phyloP scores from a whole-genome alignment of 768 basidiomycete genomes.

The Russula brevipes region DNA sequence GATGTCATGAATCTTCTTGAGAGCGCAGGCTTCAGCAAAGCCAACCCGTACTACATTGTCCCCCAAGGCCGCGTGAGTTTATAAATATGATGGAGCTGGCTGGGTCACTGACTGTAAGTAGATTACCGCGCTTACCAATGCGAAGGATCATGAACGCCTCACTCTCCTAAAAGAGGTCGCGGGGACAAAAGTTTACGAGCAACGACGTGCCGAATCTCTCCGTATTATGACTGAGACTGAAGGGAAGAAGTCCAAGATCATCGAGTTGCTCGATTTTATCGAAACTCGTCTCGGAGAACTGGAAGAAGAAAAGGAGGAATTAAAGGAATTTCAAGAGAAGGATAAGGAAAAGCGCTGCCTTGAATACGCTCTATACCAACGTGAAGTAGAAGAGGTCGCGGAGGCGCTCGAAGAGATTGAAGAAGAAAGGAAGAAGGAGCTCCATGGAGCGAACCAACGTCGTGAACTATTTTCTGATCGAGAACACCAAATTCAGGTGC shows the following conservation, averaged over 20 bases:
- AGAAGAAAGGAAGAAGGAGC: conserved; percentile 73
- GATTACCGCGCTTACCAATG: conserved; percentile 96
- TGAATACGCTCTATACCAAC: conserved; percentile 90
- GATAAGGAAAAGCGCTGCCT: conserved; percentile 92
- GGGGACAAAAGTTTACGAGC: conserved; percentile 97
- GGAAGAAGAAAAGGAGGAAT: conserved; percentile 96
- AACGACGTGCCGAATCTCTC: conserved; percentile 85
- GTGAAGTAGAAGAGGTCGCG: conserved; percentile 85
- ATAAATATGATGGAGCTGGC: neutral
- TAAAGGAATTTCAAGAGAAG: conserved; percentile 94
- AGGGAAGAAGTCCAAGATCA: conserved; percentile 85
- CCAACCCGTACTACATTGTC: conserved; percentile 99
- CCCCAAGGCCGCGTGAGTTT: conserved; percentile 88
- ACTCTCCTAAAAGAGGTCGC: conserved; percentile 97
- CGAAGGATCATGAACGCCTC: conserved; percentile 91
- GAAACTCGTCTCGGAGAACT: conserved; percentile 85
- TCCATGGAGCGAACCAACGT: conserved; percentile 78
- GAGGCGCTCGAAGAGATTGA: conserved; percentile 82
- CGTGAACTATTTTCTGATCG: conserved; percentile 77
- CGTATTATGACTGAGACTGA: conserved; percentile 97
- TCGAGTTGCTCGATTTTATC: conserved; percentile 84
- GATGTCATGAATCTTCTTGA: conserved; percentile 98
- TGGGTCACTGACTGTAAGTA: conserved; percentile 30
- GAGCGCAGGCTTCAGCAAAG: conserved; percentile 93
- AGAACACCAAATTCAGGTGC: conserved; percentile 80